Base-by-base conservation (phyloP, 2,329 filamentous ascomycete species). In the Dothideomycetes sp. region DNA sequence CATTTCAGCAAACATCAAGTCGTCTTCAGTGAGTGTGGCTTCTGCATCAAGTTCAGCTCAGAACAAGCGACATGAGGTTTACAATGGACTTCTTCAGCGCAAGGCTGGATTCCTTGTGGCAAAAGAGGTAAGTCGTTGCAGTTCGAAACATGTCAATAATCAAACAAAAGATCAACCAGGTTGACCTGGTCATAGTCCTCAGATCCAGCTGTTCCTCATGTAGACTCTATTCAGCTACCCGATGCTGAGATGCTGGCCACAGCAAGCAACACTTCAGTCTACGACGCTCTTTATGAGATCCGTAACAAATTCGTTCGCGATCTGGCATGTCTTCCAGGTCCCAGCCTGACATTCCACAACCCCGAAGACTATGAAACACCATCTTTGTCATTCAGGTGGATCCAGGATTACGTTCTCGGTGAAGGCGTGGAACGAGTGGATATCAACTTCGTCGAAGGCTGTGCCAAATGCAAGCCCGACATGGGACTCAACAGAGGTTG, bases 381-480 rank as follows among this genome's bases (percentile, higher is more conserved):
- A 0, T 77, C 81, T 0, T 59, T 73, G 0, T 62, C 72, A 30
- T 93, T 91, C 49, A 66, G 66, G 0, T 89, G 88, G 55, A 79
- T 87, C 38, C 65, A 78, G 5, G 59, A 69, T 1, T 78, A 76
- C 8, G 63, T 80, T 3, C 64, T 83, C 1, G 62, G 72, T 3
- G 49, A 69, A 1, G 80, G 75, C 15, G 79, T 89, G 0, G 57
- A 71, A 32, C 66, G 70, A 10, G 73, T 73, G 3, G 73, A 73
- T 44, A 63, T 66, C 35, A 50, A 52, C 10, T 79, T 70, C 19
- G 82, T 84, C 40, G 72, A 77, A 46, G 84, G 84, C 3, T 93
- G 85, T 54, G 40, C 45, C 3, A 61, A 72, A 34, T 93, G 85
- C 52, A 57, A 52, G 1, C 62, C 72, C 2, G 68, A 75, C 36